Evolutionary conservation across 164 flowering plant genomes (phyloP), one percentile per base, ranked within the genome.

Genomic region (Magnolia kwangsiensis): DNA sequence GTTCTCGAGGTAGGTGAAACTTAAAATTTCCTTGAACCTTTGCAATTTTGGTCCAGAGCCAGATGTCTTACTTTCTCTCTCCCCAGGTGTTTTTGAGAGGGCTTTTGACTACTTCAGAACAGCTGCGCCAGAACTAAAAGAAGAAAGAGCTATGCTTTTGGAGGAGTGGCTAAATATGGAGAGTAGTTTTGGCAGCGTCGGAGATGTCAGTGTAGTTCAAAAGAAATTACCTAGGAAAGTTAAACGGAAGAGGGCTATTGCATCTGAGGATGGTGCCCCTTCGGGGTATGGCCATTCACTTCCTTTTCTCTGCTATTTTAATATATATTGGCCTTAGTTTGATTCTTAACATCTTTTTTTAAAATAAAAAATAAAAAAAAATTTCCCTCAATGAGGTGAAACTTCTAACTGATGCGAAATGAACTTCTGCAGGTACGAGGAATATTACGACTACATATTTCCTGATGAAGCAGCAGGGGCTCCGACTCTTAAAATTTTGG

Each of bases 151-250:
- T 23, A 93, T 93, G 96, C 88, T 93, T 21, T 80, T 95, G 78
- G 98, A 93, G 50, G 96, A 91, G 71, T 95, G 98, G 98, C 63
- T 90, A 74, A 88, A 86, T 68, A 65, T 87, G 85, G 98, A 95
- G 84, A 87, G 77, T 63, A 84, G 85, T 13, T 92, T 88, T 80
- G 92, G 96, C 6, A 88, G 87, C 73, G 78, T 86, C n/a, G 98
- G 98, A 51, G 92, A 95, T 80, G 88, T 86, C 49, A 84, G 82
- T 77, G 6, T 89, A 51, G 98, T 92, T 24, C 90, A 90, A 78
- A 77, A 82, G 59, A 93, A 95, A 86, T 73, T 95, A 81, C 98
- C 97, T 1, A 91, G 90, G 90, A 95, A 95, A 81, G 90, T 95
- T 51, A 95, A 95, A 75, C 87, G 86, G 89, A 89, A 85, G 83